Conservation (phyloP, 108 stramenopile species). For the Nannochloropsis gaditana region DNA sequence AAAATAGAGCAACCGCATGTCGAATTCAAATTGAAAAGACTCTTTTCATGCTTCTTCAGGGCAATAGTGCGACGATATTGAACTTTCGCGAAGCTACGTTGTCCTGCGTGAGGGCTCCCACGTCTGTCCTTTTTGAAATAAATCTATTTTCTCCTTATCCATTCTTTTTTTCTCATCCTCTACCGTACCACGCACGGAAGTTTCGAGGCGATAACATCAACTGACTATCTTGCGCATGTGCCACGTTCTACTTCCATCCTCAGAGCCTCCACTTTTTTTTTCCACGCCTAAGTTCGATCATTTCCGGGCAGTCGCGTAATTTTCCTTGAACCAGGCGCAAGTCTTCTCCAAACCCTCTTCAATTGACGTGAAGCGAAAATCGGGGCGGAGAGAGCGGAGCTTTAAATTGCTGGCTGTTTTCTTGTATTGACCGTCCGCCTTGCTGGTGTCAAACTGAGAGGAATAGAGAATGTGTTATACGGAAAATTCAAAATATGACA, state of each 20-base stretch:
- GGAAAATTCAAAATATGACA: constrained; percentile 1
- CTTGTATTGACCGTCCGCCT: constrained; percentile 97
- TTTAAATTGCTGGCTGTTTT: constrained; percentile 94
- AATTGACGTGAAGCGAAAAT: constrained; percentile 87
- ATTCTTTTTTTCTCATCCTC: neutral
- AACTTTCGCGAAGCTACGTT: no score
- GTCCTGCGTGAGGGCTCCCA: no score
- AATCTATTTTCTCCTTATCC: neutral
- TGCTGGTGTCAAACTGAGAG: constrained; percentile 67
- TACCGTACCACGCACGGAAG: neutral
- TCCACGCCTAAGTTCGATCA: neutral
- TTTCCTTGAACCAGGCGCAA: constrained; percentile 49
- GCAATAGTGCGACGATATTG: no score
- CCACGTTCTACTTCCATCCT: neutral
- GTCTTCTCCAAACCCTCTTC: constrained; percentile 66
- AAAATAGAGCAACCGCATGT: no score
- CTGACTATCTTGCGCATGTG: no score
- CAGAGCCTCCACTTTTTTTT: neutral
- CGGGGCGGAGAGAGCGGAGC: constrained; percentile 71
- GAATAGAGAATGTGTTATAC: neutral
- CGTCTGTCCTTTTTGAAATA: no score
- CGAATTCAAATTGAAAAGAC: no score
- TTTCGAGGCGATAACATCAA: neutral
- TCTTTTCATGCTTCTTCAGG: no score
- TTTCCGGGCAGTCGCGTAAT: constrained; percentile 53